Base-by-base conservation (phyloP, 2,329 filamentous ascomycete genomes). In the Elsinoe ampelina region DNA sequence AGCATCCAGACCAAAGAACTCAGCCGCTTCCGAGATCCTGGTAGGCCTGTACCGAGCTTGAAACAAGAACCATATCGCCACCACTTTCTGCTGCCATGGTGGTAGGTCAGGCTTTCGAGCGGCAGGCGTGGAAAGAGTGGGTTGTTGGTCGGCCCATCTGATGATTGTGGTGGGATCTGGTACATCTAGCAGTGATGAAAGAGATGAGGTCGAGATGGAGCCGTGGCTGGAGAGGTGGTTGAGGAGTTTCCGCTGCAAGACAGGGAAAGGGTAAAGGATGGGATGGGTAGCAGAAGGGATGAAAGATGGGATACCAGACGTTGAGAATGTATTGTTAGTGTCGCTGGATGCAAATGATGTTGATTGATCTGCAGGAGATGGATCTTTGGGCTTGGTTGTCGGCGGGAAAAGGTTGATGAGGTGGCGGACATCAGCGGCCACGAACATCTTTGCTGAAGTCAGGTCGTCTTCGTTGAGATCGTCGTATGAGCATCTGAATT, bases 21-120 rank as follows among this genome's bases (percentile, higher is more conserved):
- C 10, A 11, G n/a, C 35, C n/a, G 19, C 54, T 7, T 55, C 54
- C 8, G 11, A 10, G 17, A 47, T 22, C 10, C 15, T 11, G 8
- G 48, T 15, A 6, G 41, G 41, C 13, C 54, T 35, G 6, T 19
- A 8, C 10, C 41, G 22, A 15, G 54, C 54, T 10, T 32, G n/a
- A 11, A 2, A 26, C 15, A 56, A 56, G 17, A 56, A 56, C 8
- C 17, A 45, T 2, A 56, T 41, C 41, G 54, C 54, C 20, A 56
- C 41, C 19, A 35, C 32, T 19, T 56, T 56, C 54, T 56, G 54
- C 19, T 47, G 19, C 42, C 42, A 48, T 10, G 54, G 54, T 3
- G 39, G 54, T 1, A 48, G 15, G 13, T 42, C 39, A 10, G 54
- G 54, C 22, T 39, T 42, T 12, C 54, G 32, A 7, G 20, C 15